Percentiles rank a stretch among this genome's conserved stretches.
Evolutionary conservation across 805 yeast species (phyloP).

Genomic region (Ogataea ramenticola): DNA sequence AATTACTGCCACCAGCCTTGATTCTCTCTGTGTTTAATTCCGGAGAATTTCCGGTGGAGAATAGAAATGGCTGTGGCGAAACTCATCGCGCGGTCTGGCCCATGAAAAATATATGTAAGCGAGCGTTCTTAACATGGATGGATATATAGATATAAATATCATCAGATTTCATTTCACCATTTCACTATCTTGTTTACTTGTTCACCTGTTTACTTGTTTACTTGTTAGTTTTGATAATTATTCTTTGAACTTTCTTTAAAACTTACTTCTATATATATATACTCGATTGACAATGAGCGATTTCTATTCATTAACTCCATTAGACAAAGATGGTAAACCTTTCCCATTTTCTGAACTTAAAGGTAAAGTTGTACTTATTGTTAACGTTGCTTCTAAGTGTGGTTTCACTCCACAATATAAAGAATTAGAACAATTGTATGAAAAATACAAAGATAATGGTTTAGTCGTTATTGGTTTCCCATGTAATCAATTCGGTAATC

Average conservation of each 20-base stretch:
- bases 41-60: too few species aligned
- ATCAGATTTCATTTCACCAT: background rate
- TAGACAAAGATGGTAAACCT: constrained; percentile 50
- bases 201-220: too few species aligned
- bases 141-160: too few species aligned
- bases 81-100: too few species aligned
- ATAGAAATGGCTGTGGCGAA: too few species aligned
- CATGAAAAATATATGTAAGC: too few species aligned
- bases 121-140: too few species aligned
- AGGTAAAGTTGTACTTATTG: constrained; percentile 78
- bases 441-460: constrained; percentile 56
- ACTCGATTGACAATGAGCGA: too few species aligned
- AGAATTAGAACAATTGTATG: constrained; percentile 62
- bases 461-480: constrained; percentile 78
- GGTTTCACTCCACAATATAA: constrained; percentile 70
- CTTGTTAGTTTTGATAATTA: too few species aligned
- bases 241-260: background rate
- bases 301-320: constrained; percentile 65
- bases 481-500: constrained; percentile 80
- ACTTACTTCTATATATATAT: background rate
- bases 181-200: too few species aligned
- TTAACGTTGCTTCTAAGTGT: constrained; percentile 86
- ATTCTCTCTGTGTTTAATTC: too few species aligned
- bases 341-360: constrained; percentile 54
- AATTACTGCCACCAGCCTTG: too few species aligned